A percentile compares a stretch with the other conserved stretches of the same genome.
Conservation (phyloP, 164 flowering plant species). For the Amborella trichopoda region DNA sequence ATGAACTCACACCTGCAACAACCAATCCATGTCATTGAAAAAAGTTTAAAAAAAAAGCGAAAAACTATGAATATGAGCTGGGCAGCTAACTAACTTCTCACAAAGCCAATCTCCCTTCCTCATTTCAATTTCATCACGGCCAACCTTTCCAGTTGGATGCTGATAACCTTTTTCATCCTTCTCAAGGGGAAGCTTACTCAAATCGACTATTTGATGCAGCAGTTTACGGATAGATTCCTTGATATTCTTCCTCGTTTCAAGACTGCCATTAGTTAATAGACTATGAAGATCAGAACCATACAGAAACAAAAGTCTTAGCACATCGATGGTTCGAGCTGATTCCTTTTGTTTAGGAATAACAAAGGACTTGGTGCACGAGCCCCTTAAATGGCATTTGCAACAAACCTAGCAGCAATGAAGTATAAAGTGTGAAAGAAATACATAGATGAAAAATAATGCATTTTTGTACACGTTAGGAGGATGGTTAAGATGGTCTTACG, state of each 20-base stretch:
- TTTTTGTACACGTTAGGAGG: too few relatives aligned
- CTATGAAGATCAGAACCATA: background rate
- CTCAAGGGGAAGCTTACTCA: background rate
- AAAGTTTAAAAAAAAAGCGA: background rate
- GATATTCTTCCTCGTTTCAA: background rate
- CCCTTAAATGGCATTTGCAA: background rate
- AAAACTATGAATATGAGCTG: too few relatives aligned
- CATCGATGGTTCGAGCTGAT: background rate
- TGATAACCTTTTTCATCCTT: background rate
- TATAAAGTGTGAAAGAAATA: too few relatives aligned
- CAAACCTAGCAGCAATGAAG: background rate
- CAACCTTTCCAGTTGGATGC: background rate
- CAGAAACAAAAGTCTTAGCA: background rate
- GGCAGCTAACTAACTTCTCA: background rate
- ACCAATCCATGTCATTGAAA: background rate
- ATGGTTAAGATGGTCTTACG: too few relatives aligned
- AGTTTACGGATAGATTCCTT: background rate
- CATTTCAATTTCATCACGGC: background rate
- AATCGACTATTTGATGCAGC: background rate
- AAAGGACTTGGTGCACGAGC: conserved; percentile 1
- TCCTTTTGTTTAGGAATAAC: background rate
- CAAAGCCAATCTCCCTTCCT: background rate
- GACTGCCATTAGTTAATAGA: background rate
- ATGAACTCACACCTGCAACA: conserved; percentile 50
- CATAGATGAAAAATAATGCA: too few relatives aligned